Evolutionary conservation across 148 eudicot species (phyloP).

Genomic region (Agrostemma githago): DNA sequence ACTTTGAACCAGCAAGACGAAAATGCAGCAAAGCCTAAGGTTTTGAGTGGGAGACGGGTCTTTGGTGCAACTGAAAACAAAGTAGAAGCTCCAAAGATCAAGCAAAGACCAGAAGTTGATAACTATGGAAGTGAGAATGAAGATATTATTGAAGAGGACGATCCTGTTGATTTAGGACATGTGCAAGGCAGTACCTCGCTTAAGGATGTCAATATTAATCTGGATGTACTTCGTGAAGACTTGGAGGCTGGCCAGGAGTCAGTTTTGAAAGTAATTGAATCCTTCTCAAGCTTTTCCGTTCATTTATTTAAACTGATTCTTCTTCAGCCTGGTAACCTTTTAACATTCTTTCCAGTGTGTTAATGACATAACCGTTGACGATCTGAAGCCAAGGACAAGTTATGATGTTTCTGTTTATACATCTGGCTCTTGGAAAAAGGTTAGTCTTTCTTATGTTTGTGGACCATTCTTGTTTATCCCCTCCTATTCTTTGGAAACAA

Average conservation of each 20-base stretch:
- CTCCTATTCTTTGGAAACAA: not conserved
- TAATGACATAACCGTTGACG: slow-evolving; percentile 42
- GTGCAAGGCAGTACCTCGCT: slow-evolving; percentile 26
- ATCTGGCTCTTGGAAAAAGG: slow-evolving; percentile 82
- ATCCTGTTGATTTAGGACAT: slow-evolving; percentile 28
- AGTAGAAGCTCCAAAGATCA: slow-evolving; percentile 31
- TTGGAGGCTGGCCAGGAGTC: slow-evolving; percentile 51
- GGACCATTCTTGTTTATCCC: not conserved
- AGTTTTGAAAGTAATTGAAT: slow-evolving; percentile 50
- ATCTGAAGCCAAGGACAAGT: slow-evolving; percentile 57
- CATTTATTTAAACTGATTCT: slow-evolving; percentile 15
- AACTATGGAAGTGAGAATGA: slow-evolving; percentile 76
- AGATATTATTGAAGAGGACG: slow-evolving; percentile 45
- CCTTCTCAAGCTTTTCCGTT: slow-evolving; percentile 2
- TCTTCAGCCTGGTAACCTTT: slow-evolving; percentile 13
- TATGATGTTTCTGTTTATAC: slow-evolving; percentile 76
- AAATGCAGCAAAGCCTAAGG: slow-evolving; percentile 27
- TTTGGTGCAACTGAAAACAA: slow-evolving; percentile 64
- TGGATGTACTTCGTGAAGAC: slow-evolving; percentile 68
- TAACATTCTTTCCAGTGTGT: slow-evolving; percentile 41
- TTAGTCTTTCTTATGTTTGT: slow-evolving; percentile 13
- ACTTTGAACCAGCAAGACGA: slow-evolving; percentile 45
- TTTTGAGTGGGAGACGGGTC: slow-evolving; percentile 63
- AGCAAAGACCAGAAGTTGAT: slow-evolving; percentile 43
- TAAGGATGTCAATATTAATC: slow-evolving; percentile 50